Conservation (phyloP, 192 early-diverging fungal genomes). For the Lobosporangium transversale region DNA sequence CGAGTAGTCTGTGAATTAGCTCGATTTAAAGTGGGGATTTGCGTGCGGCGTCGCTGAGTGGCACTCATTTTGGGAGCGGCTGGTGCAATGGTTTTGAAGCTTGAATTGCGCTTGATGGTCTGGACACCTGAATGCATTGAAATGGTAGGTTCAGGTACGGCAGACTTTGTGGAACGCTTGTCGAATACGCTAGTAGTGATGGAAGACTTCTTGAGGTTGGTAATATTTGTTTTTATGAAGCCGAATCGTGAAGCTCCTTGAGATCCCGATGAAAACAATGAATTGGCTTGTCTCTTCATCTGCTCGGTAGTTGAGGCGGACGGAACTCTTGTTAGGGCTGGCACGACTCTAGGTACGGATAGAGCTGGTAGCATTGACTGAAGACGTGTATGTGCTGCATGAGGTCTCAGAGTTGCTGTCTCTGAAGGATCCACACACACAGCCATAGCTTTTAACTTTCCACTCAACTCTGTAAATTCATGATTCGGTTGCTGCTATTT, state of each 20-base stretch:
- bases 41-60: neutral
- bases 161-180: neutral
- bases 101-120: too few species aligned
- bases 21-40: neutral
- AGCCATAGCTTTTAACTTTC: neutral
- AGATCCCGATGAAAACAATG: neutral
- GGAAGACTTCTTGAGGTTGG: slow-evolving; percentile 5
- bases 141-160: too few species aligned
- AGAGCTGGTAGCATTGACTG: neutral
- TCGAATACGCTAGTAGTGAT: neutral
- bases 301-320: slow-evolving; percentile 7
- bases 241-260: neutral
- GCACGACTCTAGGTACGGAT: neutral
- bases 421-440: neutral
- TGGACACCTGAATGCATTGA: too few species aligned
- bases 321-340: neutral
- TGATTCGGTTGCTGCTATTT: too few species aligned
- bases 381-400: neutral
- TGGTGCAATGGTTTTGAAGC: neutral
- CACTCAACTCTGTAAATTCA: too few species aligned
- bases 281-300: neutral
- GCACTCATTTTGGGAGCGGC: slow-evolving; percentile 8
- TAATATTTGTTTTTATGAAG: neutral
- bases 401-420: neutral
- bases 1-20: neutral